These are phyloP conservation scores for Withania somnifera DNA, from an alignment of 305 asterid species.

Conservation along the genomic window DNA sequence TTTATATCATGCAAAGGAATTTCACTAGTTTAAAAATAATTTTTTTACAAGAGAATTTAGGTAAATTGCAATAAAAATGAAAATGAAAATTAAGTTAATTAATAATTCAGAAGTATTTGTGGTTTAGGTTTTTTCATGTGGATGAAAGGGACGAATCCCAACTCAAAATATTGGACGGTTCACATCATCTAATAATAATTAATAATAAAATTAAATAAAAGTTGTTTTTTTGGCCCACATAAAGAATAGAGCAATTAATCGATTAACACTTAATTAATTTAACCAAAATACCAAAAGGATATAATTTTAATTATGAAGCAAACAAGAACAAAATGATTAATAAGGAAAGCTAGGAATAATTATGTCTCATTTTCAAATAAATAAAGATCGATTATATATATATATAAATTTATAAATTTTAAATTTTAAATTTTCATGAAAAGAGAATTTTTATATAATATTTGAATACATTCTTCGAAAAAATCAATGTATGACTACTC, in stretches of 20 bases:
- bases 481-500: neutral
- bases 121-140: neutral
- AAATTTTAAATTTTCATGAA: neutral
- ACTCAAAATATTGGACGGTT: neutral
- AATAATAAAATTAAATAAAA: neutral
- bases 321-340: neutral
- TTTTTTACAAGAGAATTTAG: neutral
- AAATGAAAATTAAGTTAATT: neutral
- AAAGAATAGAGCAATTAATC: neutral
- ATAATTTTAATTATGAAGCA: neutral
- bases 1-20: too few relatives aligned
- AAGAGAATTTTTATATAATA: neutral
- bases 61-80: neutral
- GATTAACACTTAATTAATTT: neutral
- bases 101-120: neutral
- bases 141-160: conserved; percentile 2
- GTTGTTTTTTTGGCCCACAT: neutral
- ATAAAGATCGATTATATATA: neutral
- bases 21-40: neutral
- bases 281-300: neutral
- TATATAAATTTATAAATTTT: too few relatives aligned
- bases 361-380: neutral
- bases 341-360: neutral
- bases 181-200: neutral
- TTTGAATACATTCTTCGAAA: neutral